phyloP scores from a whole-genome alignment of 73 alveolate genomes.

The Strombidium stylifer region DNA sequence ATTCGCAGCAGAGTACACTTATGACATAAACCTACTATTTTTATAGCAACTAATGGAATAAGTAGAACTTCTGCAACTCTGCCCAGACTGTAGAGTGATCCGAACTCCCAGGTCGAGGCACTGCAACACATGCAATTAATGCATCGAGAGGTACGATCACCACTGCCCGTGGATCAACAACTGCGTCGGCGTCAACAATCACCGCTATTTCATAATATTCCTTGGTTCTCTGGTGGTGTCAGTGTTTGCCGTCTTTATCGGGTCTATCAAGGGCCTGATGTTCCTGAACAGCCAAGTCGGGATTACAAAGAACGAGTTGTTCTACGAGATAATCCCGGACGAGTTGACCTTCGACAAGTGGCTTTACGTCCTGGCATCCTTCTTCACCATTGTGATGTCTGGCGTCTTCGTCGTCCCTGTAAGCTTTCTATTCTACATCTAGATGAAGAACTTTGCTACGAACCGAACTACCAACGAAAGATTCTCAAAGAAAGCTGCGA shows the following conservation, averaged over 20 bases:
- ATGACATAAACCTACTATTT: too few relatives aligned
- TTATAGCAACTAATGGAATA: slow-evolving; percentile 37
- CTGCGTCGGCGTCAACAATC: slow-evolving; percentile 85
- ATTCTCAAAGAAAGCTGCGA: slow-evolving; percentile 23
- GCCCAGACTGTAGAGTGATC: slow-evolving; percentile 82
- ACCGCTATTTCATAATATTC: slow-evolving; percentile 64
- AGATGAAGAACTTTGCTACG: slow-evolving; percentile 12
- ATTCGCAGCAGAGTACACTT: too few relatives aligned
- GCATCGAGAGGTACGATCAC: slow-evolving; percentile 83
- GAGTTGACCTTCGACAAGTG: too few relatives aligned
- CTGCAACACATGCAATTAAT: slow-evolving; percentile 80
- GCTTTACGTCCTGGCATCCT: too few relatives aligned
- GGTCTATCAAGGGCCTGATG: too few relatives aligned
- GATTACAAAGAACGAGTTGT: too few relatives aligned
- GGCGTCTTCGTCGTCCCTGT: slow-evolving; percentile 9
- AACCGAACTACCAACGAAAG: slow-evolving; percentile 50
- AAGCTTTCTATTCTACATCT: slow-evolving; percentile 24
- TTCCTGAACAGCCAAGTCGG: too few relatives aligned
- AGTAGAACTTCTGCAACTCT: slow-evolving; percentile 48
- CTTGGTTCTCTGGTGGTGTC: background rate
- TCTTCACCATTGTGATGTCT: background rate
- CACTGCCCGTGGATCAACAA: slow-evolving; percentile 73
- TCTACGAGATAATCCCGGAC: too few relatives aligned
- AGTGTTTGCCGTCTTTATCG: background rate
- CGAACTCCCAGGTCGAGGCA: slow-evolving; percentile 85